phyloP scores from a whole-genome alignment of 306 rosid species.

The Glycine tomentella region DNA sequence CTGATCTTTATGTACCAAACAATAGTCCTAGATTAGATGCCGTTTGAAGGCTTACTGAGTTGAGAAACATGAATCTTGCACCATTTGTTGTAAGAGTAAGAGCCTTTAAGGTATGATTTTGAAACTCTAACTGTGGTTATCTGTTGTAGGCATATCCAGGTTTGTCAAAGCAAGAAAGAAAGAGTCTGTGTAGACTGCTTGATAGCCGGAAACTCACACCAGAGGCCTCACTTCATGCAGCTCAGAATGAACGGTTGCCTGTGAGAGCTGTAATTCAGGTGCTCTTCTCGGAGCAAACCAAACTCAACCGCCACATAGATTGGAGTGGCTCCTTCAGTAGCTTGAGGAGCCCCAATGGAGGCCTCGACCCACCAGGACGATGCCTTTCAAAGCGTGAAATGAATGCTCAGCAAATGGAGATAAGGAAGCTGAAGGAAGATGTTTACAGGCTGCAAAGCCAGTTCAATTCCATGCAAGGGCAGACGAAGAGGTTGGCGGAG shows the following conservation, averaged over 20 bases:
- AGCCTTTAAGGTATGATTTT: too few species aligned
- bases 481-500: slow-evolving; percentile 66
- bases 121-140: not conserved
- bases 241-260: slow-evolving; percentile 88
- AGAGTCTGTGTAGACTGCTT: slow-evolving; percentile 70
- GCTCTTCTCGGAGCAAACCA: slow-evolving; percentile 78
- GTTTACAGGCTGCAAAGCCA: slow-evolving; percentile 74
- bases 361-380: slow-evolving; percentile 30
- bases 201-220: slow-evolving; percentile 85
- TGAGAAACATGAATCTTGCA: not conserved
- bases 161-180: slow-evolving; percentile 78
- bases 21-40: slow-evolving; percentile 4
- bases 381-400: slow-evolving; percentile 80
- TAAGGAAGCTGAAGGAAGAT: slow-evolving; percentile 79
- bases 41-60: not conserved
- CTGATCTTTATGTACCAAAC: slow-evolving; percentile 19
- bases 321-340: slow-evolving; percentile 76
- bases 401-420: slow-evolving; percentile 68
- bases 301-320: slow-evolving; percentile 61
- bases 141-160: slow-evolving; percentile 78
- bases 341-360: slow-evolving; percentile 60
- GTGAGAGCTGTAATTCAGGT: slow-evolving; percentile 93
- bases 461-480: slow-evolving; percentile 70
- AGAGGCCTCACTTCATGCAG: slow-evolving; percentile 92
- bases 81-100: too few species aligned